These are phyloP conservation scores for Phaeomoniella chlamydospora DNA, from an alignment of 2,329 filamentous ascomycete species.

Conservation along the genomic window DNA sequence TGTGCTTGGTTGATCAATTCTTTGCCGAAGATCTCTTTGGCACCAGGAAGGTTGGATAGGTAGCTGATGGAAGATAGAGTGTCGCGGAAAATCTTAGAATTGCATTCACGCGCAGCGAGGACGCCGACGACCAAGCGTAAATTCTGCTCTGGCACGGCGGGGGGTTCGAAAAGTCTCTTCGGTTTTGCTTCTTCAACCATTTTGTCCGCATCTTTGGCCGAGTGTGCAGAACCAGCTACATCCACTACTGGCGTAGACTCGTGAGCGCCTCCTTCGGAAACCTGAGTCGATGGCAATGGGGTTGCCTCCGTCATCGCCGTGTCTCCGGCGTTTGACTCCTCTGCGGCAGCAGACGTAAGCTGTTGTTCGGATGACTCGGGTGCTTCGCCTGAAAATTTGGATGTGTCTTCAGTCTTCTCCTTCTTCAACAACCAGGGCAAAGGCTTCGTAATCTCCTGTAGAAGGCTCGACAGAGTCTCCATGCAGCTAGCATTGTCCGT, in stretches of 20 bases:
- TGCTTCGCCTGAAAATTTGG: not conserved
- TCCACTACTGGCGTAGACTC: conserved; percentile 11
- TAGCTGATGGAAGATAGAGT: conserved; percentile 98
- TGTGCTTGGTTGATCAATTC: conserved; percentile 84
- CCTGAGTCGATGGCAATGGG: conserved; percentile 15
- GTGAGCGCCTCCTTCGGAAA: conserved; percentile 7
- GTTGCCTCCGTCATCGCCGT: conserved; percentile 22
- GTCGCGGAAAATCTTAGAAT: conserved; percentile 94
- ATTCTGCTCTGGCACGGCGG: conserved; percentile 76
- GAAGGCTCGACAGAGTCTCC: conserved; percentile 75
- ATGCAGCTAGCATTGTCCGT: conserved; percentile 96
- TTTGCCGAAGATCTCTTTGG: conserved; percentile 80
- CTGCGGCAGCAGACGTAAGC: conserved; percentile 11
- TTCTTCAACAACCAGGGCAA: conserved; percentile 70
- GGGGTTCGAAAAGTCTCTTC: conserved; percentile 58
- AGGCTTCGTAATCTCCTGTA: conserved; percentile 79
- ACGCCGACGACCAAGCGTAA: conserved; percentile 92
- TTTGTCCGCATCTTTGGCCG: conserved; percentile 1
- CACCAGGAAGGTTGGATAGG: conserved; percentile 78
- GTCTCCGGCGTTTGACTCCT: conserved; percentile 22
- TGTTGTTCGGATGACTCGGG: conserved; percentile 20
- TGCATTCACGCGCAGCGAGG: conserved; percentile 89
- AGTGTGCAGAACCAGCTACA: conserved; percentile 2
- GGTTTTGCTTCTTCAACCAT: conserved; percentile 30
- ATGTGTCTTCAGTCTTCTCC: conserved; percentile 51